phyloP scores from a whole-genome alignment of 2,329 filamentous ascomycete genomes.

The Daldinia eschscholtzii region DNA sequence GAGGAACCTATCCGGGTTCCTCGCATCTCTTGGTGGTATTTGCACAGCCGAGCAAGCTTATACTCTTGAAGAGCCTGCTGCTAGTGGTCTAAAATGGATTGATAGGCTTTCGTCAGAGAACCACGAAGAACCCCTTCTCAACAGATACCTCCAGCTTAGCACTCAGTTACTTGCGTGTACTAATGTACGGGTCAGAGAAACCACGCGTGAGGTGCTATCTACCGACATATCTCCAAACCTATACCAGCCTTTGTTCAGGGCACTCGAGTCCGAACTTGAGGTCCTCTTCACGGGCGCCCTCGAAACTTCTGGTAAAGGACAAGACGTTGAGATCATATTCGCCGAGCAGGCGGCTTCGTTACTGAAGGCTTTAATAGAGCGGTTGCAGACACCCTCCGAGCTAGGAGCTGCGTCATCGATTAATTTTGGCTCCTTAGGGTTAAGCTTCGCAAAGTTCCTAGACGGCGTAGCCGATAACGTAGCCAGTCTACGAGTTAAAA shows the following conservation, averaged over 20 bases:
- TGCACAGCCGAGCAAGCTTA: conserved; percentile 72
- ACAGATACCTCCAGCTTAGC: conserved; percentile 71
- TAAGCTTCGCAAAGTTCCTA: conserved; percentile 76
- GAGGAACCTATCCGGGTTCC: conserved; percentile 77
- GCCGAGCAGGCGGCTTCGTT: conserved; percentile 76
- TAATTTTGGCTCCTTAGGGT: conserved; percentile 72
- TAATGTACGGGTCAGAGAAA: conserved; percentile 74
- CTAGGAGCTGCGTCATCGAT: conserved; percentile 72
- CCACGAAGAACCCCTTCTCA: conserved; percentile 71
- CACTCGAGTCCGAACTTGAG: conserved; percentile 74
- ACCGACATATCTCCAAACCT: conserved; percentile 73
- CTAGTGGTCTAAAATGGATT: conserved; percentile 73
- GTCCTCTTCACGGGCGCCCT: conserved; percentile 70
- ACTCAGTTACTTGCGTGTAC: conserved; percentile 74
- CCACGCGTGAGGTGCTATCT: conserved; percentile 74
- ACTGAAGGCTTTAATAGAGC: conserved; percentile 72
- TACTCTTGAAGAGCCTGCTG: conserved; percentile 68
- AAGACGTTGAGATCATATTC: conserved; percentile 73
- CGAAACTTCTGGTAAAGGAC: conserved; percentile 64
- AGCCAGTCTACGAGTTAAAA: conserved; percentile 72
- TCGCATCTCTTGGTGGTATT: conserved; percentile 74
- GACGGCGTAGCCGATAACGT: conserved; percentile 68
- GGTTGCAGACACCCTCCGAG: conserved; percentile 73
- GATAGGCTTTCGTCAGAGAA: conserved; percentile 70
- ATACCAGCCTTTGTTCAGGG: conserved; percentile 73